Conservation (phyloP, 352 stramenopile genomes). For the Phytophthora lateralis region DNA sequence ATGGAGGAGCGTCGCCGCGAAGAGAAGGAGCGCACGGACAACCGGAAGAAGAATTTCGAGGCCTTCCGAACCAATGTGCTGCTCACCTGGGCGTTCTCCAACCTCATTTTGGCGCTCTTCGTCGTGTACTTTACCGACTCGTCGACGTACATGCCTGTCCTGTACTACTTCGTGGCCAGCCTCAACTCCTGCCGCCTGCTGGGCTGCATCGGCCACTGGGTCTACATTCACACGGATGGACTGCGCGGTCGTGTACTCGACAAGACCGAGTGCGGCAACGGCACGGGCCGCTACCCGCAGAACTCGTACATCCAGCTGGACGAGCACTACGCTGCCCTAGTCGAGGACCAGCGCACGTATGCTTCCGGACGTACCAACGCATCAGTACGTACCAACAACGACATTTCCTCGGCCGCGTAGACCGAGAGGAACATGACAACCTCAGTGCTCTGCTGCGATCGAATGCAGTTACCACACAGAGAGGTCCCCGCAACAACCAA, state of each 20-base stretch:
- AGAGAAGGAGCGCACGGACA: constrained; percentile 54
- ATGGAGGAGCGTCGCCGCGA: constrained; percentile 74
- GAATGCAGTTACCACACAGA: constrained; percentile 19
- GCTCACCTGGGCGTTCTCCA: constrained; percentile 81
- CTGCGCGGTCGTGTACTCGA: constrained; percentile 49
- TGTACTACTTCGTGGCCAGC: constrained; percentile 71
- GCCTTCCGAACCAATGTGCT: constrained; percentile 86
- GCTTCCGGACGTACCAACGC: constrained; percentile 48
- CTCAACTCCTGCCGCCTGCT: constrained; percentile 75
- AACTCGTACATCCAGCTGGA: constrained; percentile 70
- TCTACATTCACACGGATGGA: constrained; percentile 67
- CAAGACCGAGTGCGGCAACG: constrained; percentile 63
- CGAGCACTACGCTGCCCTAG: constrained; percentile 73
- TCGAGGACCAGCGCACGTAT: constrained; percentile 65
- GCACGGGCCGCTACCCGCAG: constrained; percentile 49
- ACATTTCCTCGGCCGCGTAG: constrained; percentile 37
- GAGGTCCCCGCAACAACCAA: constrained; percentile 23
- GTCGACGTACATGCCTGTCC: constrained; percentile 62
- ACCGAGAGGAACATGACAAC: constrained; percentile 14
- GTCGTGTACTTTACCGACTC: constrained; percentile 71
- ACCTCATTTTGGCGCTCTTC: constrained; percentile 80
- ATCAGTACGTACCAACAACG: constrained; percentile 35
- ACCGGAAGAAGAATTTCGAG: constrained; percentile 81
- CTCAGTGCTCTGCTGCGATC: constrained; percentile 16
- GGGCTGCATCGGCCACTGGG: constrained; percentile 70